These are phyloP conservation scores for Musa schizocarpa DNA, from an alignment of 176 grass and related monocot species.

Conservation along the genomic window DNA sequence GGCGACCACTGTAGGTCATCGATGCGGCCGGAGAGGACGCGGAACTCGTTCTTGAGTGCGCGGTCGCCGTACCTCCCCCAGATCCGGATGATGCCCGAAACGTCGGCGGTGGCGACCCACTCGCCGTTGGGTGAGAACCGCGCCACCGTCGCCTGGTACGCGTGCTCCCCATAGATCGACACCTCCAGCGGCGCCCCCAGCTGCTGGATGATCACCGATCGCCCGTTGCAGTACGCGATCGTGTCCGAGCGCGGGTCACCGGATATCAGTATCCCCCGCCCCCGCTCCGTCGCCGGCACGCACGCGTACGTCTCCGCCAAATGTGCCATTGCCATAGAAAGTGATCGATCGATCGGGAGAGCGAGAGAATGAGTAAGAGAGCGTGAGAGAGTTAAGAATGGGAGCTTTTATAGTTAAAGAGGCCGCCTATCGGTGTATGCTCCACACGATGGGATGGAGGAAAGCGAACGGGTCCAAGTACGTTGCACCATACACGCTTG, in stretches of 20 bases:
- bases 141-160: conserved; percentile 72
- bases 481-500: background rate
- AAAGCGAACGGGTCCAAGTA: background rate
- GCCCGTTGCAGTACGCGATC: conserved; percentile 67
- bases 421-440: background rate
- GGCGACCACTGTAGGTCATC: conserved; percentile 96
- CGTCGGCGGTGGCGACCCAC: conserved; percentile 92
- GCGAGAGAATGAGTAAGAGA: background rate
- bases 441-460: background rate
- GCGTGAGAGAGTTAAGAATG: too few relatives aligned
- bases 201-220: conserved; percentile 79
- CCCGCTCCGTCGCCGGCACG: conserved; percentile 88
- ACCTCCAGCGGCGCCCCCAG: conserved; percentile 61
- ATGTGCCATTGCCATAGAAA: conserved; percentile 37
- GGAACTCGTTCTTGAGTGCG: conserved; percentile 89
- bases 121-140: conserved; percentile 95
- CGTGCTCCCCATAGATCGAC: conserved; percentile 74
- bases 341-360: background rate
- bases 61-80: conserved; percentile 88
- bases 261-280: conserved; percentile 71
- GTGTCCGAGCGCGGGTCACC: conserved; percentile 60
- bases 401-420: background rate
- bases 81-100: conserved; percentile 64
- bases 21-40: conserved; percentile 72
- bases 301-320: conserved; percentile 88